A percentile compares a stretch with the other conserved stretches of the same genome.
These are phyloP conservation scores for Liquidambar formosana DNA, from an alignment of 164 flowering plant species.

Conservation along the genomic window DNA sequence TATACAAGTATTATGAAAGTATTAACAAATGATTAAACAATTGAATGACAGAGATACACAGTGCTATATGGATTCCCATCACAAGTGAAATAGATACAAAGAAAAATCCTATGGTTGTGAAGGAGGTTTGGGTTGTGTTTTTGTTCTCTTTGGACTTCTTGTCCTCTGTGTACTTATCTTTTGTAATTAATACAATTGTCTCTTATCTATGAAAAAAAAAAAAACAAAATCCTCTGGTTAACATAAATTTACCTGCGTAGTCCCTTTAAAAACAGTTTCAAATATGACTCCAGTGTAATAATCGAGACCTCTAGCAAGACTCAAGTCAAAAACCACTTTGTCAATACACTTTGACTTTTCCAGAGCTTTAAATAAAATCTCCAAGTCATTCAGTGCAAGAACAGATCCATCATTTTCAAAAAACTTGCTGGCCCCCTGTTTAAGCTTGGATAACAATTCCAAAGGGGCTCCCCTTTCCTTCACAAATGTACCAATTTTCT, in stretches of 20 bases:
- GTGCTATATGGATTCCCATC: background rate
- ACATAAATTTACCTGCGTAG: constrained; percentile 62
- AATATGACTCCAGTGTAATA: constrained; percentile 96
- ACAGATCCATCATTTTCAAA: constrained; percentile 49
- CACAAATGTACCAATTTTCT: constrained; percentile 81
- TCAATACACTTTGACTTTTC: constrained; percentile 64
- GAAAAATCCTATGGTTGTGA: background rate
- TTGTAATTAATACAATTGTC: too few species aligned
- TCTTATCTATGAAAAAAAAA: too few species aligned
- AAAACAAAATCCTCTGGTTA: too few species aligned
- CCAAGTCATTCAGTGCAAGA: constrained; percentile 75
- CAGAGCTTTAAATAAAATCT: constrained; percentile 70
- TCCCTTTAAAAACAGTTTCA: constrained; percentile 92
- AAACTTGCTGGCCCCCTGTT: constrained; percentile 67
- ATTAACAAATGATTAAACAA: background rate
- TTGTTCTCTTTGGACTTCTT: too few species aligned
- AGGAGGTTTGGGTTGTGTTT: too few species aligned
- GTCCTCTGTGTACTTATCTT: too few species aligned
- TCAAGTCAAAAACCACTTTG: constrained; percentile 87
- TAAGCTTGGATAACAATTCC: constrained; percentile 64
- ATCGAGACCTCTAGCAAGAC: constrained; percentile 99
- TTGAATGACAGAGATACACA: background rate
- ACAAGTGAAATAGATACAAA: background rate
- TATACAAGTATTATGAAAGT: background rate
- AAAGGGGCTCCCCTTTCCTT: constrained; percentile 75